Evolutionary conservation across 164 flowering plant genomes (phyloP), one percentile per base, ranked within the genome.

Genomic region (Vitis labrusca): DNA sequence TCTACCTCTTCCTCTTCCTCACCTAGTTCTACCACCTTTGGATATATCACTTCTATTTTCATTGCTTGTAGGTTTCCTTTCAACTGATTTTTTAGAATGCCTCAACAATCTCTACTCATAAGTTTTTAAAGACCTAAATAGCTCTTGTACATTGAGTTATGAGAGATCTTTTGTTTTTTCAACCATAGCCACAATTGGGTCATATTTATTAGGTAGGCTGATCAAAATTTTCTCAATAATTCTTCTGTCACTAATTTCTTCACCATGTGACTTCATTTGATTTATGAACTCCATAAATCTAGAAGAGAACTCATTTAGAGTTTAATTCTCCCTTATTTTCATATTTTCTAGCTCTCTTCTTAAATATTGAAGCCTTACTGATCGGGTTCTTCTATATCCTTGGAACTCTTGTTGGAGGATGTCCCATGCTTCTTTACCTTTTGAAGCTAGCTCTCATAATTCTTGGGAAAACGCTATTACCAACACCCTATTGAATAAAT

Each of bases 211-310:
- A n/a, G n/a, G n/a, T 37, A 10, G 16, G 15, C 37, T 23, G 3
- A 59, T 59, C 12, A 59, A 29, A 59, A 59, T 10, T 23, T 27
- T 59, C 44, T 27, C 37, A 23, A 59, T 11, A 23, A 9, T 27
- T 59, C 13, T 27, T 10, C 10, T 16, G 5, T 58, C 30, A 1
- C 3, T 9, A 8, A 58, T 58, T 5, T 58, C 17, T 58, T 58
- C 60, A 29, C 55, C 59, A 51, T 52, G 27, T 12, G 68, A 12
- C 14, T 58, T 66, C 61, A 66, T 66, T 55, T 55, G 69, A 55
- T 66, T 66, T 2, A 66, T 29, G 0, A 54, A 1, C 1, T 55
- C 61, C 4, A 32, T 7, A 14, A 66, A 16, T 54, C 52, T 30
- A 30, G 51, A 30, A 1, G 3, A 66, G 23, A 15, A 66, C 3